Percentiles rank a stretch among this genome's conserved stretches.
These are phyloP conservation scores for Clitopilus hobsonii DNA, from an alignment of 768 basidiomycete species.

Conservation along the genomic window DNA sequence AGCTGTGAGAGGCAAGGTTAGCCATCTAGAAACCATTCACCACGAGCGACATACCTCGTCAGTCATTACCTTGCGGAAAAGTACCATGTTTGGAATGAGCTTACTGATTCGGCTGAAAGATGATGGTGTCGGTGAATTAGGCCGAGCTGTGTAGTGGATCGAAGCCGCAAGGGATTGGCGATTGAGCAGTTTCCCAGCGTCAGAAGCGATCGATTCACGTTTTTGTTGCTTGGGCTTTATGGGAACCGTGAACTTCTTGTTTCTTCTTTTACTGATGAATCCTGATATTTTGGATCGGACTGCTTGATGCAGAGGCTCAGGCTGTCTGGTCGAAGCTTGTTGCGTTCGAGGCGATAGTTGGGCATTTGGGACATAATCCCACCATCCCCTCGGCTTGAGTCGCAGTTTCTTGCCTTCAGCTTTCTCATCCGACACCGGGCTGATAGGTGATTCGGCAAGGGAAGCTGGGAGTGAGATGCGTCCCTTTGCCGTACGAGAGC, in stretches of 20 bases:
- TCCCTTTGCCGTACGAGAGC: constrained; percentile 46
- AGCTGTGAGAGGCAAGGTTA: constrained; percentile 27
- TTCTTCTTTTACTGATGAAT: neutral
- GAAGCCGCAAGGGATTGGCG: neutral
- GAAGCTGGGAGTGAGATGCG: constrained; percentile 50
- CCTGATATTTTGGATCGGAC: constrained; percentile 2
- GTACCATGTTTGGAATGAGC: constrained; percentile 46
- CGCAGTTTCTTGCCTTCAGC: constrained; percentile 15
- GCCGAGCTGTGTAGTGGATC: constrained; percentile 1
- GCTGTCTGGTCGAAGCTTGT: neutral
- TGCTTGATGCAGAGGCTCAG: neutral
- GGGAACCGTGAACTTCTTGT: neutral
- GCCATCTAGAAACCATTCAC: neutral
- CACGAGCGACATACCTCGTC: constrained; percentile 47
- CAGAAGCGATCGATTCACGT: neutral
- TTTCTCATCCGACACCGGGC: neutral
- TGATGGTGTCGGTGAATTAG: constrained; percentile 22
- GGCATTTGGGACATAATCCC: constrained; percentile 44
- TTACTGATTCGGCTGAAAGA: constrained; percentile 39
- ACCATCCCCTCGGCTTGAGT: constrained; percentile 41
- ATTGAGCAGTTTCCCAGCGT: neutral
- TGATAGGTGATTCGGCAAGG: constrained; percentile 26
- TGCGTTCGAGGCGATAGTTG: constrained; percentile 4
- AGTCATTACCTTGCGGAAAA: constrained; percentile 52
- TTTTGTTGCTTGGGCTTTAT: neutral